Percentiles rank a stretch among this genome's conserved stretches.
Conservation (phyloP, 1,139 yeast genomes). For the Hansenula sp. region DNA sequence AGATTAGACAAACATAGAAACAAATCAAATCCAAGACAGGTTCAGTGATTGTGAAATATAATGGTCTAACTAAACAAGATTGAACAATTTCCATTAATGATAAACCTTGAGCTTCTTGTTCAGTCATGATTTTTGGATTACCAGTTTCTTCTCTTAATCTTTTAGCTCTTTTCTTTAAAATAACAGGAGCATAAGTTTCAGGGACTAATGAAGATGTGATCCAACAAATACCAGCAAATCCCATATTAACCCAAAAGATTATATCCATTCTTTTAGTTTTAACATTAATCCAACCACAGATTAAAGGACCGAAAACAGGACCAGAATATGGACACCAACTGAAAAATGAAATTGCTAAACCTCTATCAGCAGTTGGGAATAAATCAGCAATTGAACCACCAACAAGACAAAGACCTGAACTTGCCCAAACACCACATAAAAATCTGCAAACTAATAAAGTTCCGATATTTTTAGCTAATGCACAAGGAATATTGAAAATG, state of each 20-base stretch:
- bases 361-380: conserved; percentile 74
- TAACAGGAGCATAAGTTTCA: conserved; percentile 90
- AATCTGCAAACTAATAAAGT: conserved; percentile 78
- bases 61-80: conserved; percentile 70
- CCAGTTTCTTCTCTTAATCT: conserved; percentile 76
- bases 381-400: conserved; percentile 92
- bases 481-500: conserved; percentile 86
- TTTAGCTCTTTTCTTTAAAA: conserved; percentile 68
- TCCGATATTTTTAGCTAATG: conserved; percentile 79
- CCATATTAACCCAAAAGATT: conserved; percentile 88
- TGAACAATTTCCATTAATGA: conserved; percentile 59
- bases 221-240: conserved; percentile 85
- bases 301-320: conserved; percentile 88
- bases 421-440: conserved; percentile 80
- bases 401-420: conserved; percentile 81
- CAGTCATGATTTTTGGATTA: conserved; percentile 80
- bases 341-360: conserved; percentile 91
- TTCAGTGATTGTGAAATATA: conserved; percentile 69
- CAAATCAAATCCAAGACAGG: conserved; percentile 84
- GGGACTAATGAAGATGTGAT: conserved; percentile 60
- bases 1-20: conserved; percentile 80
- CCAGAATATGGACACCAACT: conserved; percentile 86
- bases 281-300: conserved; percentile 79
- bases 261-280: conserved; percentile 64
- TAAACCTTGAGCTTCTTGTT: conserved; percentile 79